These are phyloP conservation scores for Phytophthora multivora DNA, from an alignment of 352 stramenopile species.

Conservation along the genomic window DNA sequence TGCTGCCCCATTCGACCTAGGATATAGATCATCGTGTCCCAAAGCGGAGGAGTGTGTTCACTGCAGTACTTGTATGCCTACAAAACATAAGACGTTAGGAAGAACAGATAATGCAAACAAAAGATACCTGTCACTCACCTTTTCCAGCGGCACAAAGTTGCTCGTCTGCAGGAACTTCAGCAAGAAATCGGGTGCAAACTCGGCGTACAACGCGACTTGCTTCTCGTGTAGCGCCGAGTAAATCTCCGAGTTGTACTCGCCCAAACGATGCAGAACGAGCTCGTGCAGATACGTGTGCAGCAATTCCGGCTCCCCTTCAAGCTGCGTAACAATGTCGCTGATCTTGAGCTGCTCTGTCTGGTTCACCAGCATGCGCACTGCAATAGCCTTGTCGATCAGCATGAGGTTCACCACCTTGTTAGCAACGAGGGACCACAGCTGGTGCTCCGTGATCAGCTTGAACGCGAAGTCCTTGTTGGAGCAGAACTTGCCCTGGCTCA, in stretches of 20 bases:
- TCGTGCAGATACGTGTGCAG: constrained; percentile 83
- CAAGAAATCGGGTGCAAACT: constrained; percentile 66
- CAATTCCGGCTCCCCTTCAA: constrained; percentile 62
- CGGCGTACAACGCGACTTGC: constrained; percentile 75
- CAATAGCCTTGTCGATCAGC: constrained; percentile 71
- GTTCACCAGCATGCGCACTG: constrained; percentile 80
- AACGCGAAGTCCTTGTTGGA: constrained; percentile 88
- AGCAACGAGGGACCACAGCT: constrained; percentile 77
- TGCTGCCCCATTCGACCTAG: constrained; percentile 86
- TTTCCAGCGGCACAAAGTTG: constrained; percentile 84
- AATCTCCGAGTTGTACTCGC: constrained; percentile 81
- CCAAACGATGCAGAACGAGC: constrained; percentile 66
- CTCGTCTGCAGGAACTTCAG: constrained; percentile 82
- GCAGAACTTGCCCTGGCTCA: constrained; percentile 84
- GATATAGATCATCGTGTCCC: constrained; percentile 90
- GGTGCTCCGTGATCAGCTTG: constrained; percentile 83
- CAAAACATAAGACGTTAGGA: constrained; percentile 1
- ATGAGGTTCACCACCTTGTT: constrained; percentile 83
- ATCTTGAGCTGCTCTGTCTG: constrained; percentile 86
- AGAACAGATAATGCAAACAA: not conserved
- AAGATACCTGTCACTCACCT: constrained; percentile 38
- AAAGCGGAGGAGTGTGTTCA: constrained; percentile 70
- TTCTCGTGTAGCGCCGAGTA: constrained; percentile 76
- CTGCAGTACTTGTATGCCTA: constrained; percentile 84
- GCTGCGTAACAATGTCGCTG: constrained; percentile 73